Base-by-base conservation (phyloP, 2,329 filamentous ascomycete genomes). In the Ceratocystis variospora region DNA sequence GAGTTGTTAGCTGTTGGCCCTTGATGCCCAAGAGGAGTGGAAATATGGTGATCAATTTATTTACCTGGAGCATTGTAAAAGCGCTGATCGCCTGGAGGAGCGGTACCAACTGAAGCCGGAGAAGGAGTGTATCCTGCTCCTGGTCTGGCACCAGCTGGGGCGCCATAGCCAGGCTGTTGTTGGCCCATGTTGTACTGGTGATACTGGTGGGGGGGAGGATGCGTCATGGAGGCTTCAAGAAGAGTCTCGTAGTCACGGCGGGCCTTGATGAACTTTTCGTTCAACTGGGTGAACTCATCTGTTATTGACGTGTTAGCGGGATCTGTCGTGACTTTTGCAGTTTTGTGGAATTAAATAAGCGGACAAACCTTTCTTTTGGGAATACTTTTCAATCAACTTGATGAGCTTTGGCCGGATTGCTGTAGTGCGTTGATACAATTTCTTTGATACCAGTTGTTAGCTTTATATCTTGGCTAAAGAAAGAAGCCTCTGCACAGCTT, bases 221-320 rank as follows among this genome's bases (percentile, higher is more conserved):
- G 93, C 0, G 92, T 86, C 93, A 99, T 97, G 66, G 93, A 97
- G 19, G 90, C 88, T 76, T 99, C 94, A 22, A 99, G 80, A n/a
- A 99, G 81, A 37, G 89, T 87, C 77, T 99, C 94, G 74, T 99
- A 99, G 76, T 99, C 94, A 72, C 93, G 85, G 70, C 94, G 87
- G 59, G 94, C 94, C 77, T 99, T 99, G 80, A 99, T 97, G 76
- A 99, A 99, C 78, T 97, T 97, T 76, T 99, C 94, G 73, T 99
- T 99, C 69, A 99, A 80, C 74, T 97, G 93, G 1, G 94, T 96
- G 73, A 99, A 97, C 75, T 99, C 94, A 76, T 99, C 94, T 96
- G 74, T 69, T 55, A 19, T 22, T 68, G 12, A 41, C 10, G 37
- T n/a, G 61, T 66, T 63, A 63, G 46, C 28, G 44, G 41, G 4